These are phyloP conservation scores for Diutina sp. DNA, from an alignment of 1,139 yeast genomes.

Conservation along the genomic window DNA sequence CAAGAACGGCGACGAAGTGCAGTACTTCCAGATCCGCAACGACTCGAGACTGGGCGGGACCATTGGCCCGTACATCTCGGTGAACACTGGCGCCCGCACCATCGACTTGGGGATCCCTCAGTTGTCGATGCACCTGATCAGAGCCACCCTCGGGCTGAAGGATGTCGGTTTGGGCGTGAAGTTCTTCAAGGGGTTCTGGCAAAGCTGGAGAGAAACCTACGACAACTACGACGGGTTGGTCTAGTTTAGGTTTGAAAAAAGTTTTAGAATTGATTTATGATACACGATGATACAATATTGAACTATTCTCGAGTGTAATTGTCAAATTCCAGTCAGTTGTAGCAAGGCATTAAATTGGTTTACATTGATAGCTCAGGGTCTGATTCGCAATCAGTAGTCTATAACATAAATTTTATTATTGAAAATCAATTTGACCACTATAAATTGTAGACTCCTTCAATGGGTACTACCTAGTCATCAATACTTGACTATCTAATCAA, in stretches of 20 bases:
- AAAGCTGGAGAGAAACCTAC: slow-evolving; percentile 1
- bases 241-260: not conserved
- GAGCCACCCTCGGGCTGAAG: slow-evolving; percentile 61
- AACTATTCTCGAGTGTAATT: no score
- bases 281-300: not conserved
- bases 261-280: not conserved
- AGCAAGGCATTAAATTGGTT: no score
- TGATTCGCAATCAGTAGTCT: no score
- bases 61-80: slow-evolving; percentile 59
- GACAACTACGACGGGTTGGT: not conserved
- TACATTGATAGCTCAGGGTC: no score
- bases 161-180: slow-evolving; percentile 58
- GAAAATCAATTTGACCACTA: no score
- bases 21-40: slow-evolving; percentile 60
- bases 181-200: slow-evolving; percentile 52
- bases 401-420: no score
- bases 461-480: no score
- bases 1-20: slow-evolving; percentile 47
- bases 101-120: slow-evolving; percentile 72
- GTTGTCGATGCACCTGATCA: slow-evolving; percentile 69
- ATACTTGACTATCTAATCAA: no score
- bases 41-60: slow-evolving; percentile 71
- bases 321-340: no score
- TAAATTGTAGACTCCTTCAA: no score
- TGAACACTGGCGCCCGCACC: slow-evolving; percentile 62